Conservation (phyloP, 2,329 filamentous ascomycete genomes). For the Sporothrix mexicana region DNA sequence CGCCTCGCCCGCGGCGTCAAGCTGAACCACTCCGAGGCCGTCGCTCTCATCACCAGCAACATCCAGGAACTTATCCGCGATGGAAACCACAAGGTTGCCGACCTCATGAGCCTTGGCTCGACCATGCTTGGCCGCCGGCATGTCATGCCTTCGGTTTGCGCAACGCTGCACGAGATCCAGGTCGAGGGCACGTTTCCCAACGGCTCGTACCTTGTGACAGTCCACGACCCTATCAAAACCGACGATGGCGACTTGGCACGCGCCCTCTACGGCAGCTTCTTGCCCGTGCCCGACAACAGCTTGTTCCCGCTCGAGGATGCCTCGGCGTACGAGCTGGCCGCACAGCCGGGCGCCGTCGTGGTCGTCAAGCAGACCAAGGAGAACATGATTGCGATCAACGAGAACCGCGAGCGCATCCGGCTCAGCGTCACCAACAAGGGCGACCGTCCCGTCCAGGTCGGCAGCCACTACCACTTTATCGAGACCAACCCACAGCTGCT, state of each 20-base stretch:
- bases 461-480: conserved; percentile 95
- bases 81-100: conserved; percentile 88
- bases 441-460: conserved; percentile 89
- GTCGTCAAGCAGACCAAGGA: conserved; percentile 58
- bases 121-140: conserved; percentile 94
- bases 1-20: conserved; percentile 85
- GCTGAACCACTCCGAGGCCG: conserved; percentile 88
- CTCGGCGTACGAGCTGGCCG: conserved; percentile 68
- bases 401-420: conserved; percentile 72
- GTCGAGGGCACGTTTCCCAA: conserved; percentile 92
- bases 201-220: conserved; percentile 92
- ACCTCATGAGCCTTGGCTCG: conserved; percentile 89
- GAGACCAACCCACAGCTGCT: conserved; percentile 90
- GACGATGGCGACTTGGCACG: conserved; percentile 86
- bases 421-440: conserved; percentile 84
- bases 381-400: conserved; percentile 71
- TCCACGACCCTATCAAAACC: conserved; percentile 84
- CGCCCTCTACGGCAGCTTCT: conserved; percentile 88
- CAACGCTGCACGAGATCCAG: conserved; percentile 82
- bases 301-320: conserved; percentile 70
- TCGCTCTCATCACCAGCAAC: conserved; percentile 82
- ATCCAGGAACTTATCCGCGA: conserved; percentile 97
- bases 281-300: conserved; percentile 74
- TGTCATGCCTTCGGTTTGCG: conserved; percentile 80
- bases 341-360: conserved; percentile 80